Base-by-base conservation (phyloP, 1,139 yeast genomes). In the Scheffersomyces quercinus region DNA sequence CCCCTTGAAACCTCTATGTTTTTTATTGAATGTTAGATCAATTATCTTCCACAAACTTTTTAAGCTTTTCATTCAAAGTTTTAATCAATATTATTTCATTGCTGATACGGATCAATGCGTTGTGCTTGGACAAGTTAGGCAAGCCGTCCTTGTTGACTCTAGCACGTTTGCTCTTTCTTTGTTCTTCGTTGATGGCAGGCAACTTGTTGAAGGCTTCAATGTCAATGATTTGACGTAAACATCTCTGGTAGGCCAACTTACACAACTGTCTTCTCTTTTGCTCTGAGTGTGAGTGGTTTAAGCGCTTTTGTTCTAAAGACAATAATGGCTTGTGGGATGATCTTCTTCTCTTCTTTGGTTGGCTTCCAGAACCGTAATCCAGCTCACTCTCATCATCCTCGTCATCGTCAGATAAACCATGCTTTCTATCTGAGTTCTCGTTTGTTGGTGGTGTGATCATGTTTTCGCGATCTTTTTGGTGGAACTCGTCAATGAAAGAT, bases 241-340 rank as follows among this genome's bases (percentile, higher is more conserved):
- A 73, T 45, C 79, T 57, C 42, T 81, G 83, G 57, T 81, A 82
- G 0, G 87, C 82, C 30, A 70, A 66, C 61, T 86, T 87, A 59
- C 91, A 88, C 53, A 78, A 64, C 49, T 81, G 83, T 37, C 96
- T 73, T 44, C 96, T 75, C 55, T 81, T 79, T 63, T 88, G 89
- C 61, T 88, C 96, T 41, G 88, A 81, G 39, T 80, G 73, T 6
- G 87, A 82, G 60, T 88, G 96, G 56, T 85, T 85, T 43, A 74
- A 60, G 43, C 93, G 73, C 56, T 85, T 85, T 58, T 87, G 89
- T 53, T 83, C 85, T 41, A 80, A 76, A 0, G 85, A 64, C 24
- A 86, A 69, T 11, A 72, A 60, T n/a, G 73, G 83, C 64, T 70
- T 79, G 51, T 67, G 62, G 13, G 66, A 55, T 14, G 67, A 59